Evolutionary conservation across 768 basidiomycete species (phyloP), one percentile per base, ranked within the genome.

Genomic region (Mycena pura): DNA sequence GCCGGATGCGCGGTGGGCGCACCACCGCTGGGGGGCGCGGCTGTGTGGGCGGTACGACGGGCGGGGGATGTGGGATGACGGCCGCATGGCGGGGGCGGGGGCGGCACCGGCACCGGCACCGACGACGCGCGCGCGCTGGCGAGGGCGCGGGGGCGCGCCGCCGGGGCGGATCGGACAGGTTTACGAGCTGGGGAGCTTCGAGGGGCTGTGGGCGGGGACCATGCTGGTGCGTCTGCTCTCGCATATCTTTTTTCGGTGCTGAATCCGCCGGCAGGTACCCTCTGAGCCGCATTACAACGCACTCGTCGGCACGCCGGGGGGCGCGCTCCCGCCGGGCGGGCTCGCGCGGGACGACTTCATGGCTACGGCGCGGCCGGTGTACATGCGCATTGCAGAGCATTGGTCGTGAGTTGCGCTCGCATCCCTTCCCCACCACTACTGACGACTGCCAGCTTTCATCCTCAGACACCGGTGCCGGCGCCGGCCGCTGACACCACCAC

Each of bases 121-220:
- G n/a, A 60, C 31, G 50, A n/a, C 32, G 25, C 3, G 1, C 17
- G n/a, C n/a, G n/a, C n/a, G 32, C 2, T 24, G 29, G 10, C 6
- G 27, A 28, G 21, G 29, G 13, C 24, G 19, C 14, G 31, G 41
- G 19, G 52, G 52, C 15, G 50, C 60, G 22, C 27, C 28, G 47
- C 47, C 60, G 24, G 60, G 60, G 1, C 54, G 54, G 5, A 57
- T 62, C 15, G 57, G 51, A 31, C 57, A 54, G 9, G 63, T 64
- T 15, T 83, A 84, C 67, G 75, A 74, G 4, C 76, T 74, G 9
- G 84, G 84, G 22, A 65, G 75, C 10, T 70, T 86, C 44, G 68
- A 64, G 39, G 84, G 84, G 11, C 71, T 81, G 17, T 85, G 81
- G 79, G 74, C 81, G 55, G 84, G 84, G 14, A 74, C 79, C 9